A percentile compares a stretch with the other conserved stretches of the same genome.
Evolutionary conservation across 345 rosid species (phyloP).

Genomic region (Mercurialis annua): DNA sequence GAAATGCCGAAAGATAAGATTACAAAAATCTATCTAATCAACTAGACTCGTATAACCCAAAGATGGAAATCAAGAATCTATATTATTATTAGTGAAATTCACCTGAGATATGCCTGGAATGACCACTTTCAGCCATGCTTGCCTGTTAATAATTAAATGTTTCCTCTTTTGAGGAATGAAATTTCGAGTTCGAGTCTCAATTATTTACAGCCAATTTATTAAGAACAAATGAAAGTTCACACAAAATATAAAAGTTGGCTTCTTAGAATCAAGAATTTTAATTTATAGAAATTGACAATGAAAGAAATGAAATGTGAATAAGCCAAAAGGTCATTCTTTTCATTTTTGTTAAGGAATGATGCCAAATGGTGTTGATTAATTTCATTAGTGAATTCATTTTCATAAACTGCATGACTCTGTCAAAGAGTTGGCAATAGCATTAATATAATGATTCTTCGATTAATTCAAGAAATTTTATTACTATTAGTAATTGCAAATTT

Average conservation of each 20-base stretch:
- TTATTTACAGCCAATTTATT: not conserved
- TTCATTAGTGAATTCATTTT: not conserved
- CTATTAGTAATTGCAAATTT: not conserved
- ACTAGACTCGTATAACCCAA: not conserved
- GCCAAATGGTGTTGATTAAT: not conserved
- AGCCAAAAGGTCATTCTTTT: not conserved
- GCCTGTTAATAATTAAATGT: conserved; percentile 19
- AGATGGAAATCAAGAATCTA: not conserved
- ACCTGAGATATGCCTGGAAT: conserved; percentile 15
- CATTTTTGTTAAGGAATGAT: not conserved
- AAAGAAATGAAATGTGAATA: not conserved
- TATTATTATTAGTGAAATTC: not conserved
- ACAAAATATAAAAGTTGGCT: not conserved
- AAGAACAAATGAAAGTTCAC: no score
- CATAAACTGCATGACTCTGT: not conserved
- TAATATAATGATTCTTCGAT: conserved; percentile 7
- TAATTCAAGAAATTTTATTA: not conserved
- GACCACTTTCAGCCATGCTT: not conserved
- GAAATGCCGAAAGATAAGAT: no score
- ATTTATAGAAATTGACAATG: not conserved
- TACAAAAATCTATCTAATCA: no score
- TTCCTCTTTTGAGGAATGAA: no score
- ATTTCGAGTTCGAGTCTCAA: no score
- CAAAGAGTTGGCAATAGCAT: not conserved
- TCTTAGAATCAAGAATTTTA: not conserved